Conservation (phyloP, 2,329 filamentous ascomycete genomes). For the Cercospora zeae-maydis region DNA sequence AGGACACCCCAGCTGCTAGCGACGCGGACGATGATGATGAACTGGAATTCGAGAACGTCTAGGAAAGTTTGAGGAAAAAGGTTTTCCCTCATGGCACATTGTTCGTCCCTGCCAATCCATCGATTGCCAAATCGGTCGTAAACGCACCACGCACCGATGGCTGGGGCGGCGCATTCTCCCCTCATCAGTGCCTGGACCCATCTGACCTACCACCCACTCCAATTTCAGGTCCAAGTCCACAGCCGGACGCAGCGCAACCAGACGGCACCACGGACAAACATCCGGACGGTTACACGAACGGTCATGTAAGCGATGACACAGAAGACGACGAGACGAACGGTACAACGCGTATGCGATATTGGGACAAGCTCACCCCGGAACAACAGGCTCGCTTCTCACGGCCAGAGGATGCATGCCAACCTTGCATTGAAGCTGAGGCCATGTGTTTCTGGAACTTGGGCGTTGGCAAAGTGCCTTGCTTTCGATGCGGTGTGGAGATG, state of each 20-base stretch:
- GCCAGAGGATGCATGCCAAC: background rate
- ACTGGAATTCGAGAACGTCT: constrained; percentile 47
- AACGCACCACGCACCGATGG: background rate
- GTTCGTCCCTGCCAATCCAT: background rate
- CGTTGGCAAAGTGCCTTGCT: background rate
- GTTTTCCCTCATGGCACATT: background rate
- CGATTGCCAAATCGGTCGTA: background rate
- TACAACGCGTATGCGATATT: background rate
- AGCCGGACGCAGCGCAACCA: background rate
- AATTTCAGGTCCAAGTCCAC: background rate
- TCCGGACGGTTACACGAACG: background rate
- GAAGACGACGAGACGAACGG: background rate
- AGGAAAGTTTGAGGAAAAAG: background rate
- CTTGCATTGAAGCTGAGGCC: background rate
- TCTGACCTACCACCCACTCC: background rate
- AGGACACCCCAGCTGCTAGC: constrained; percentile 38
- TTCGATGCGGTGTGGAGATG: background rate
- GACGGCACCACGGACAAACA: background rate
- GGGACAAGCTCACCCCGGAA: background rate
- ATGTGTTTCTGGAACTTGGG: constrained; percentile 1
- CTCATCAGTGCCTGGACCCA: background rate
- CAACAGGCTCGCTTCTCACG: background rate
- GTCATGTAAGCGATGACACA: background rate
- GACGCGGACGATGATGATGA: constrained; percentile 46
- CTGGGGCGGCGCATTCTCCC: background rate